Evolutionary conservation across 2,329 filamentous ascomycete genomes (phyloP).

Genomic region (Coniochaeta pulveracea): DNA sequence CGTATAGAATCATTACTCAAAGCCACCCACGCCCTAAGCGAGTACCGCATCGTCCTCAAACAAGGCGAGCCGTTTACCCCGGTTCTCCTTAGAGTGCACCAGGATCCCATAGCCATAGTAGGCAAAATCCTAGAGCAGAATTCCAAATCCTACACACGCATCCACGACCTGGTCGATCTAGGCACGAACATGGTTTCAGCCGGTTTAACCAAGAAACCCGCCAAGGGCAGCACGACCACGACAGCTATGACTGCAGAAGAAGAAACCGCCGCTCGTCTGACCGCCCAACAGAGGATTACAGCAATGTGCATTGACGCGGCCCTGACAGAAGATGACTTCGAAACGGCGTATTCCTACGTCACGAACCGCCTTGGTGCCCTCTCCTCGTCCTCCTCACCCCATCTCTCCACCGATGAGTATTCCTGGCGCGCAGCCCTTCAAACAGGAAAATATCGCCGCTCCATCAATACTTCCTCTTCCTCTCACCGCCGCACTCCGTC

Average conservation of each 20-base stretch:
- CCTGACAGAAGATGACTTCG: constrained; percentile 67
- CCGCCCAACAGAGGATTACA: constrained; percentile 54
- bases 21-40: constrained; percentile 64
- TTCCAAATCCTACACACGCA: constrained; percentile 57
- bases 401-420: constrained; percentile 41
- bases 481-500: constrained; percentile 47
- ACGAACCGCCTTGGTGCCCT: constrained; percentile 51
- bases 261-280: constrained; percentile 17
- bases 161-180: constrained; percentile 62
- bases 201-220: constrained; percentile 27
- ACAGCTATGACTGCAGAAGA: constrained; percentile 9
- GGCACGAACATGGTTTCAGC: constrained; percentile 55
- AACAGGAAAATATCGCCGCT: constrained; percentile 63
- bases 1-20: constrained; percentile 53
- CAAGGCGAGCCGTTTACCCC: constrained; percentile 73
- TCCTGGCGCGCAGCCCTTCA: constrained; percentile 71
- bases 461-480: constrained; percentile 37
- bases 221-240: constrained; percentile 8
- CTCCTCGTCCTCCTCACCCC: constrained; percentile 3
- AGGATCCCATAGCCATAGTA: constrained; percentile 64
- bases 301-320: constrained; percentile 75
- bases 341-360: constrained; percentile 78
- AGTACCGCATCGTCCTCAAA: constrained; percentile 67
- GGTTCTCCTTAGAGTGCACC: constrained; percentile 64
- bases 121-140: constrained; percentile 69